These are phyloP conservation scores for Mycosphaerella sp. DNA, from an alignment of 2,329 filamentous ascomycete genomes.

Conservation along the genomic window DNA sequence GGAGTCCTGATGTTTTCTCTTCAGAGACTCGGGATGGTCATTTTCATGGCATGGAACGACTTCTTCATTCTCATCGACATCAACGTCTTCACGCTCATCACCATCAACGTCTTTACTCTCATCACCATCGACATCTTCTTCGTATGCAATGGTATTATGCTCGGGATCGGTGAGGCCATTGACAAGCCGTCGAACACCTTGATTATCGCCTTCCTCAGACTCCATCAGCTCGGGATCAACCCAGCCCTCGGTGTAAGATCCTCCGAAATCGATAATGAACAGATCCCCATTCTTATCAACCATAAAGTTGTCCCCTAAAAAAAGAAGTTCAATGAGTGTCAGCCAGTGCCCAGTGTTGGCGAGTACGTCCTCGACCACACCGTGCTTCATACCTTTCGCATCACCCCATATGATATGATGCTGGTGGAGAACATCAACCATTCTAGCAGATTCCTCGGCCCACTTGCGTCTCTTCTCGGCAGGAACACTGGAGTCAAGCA, in stretches of 20 bases:
- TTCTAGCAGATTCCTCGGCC: conserved; percentile 28
- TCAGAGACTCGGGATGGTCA: conserved; percentile 1
- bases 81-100: no score
- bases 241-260: conserved; percentile 36
- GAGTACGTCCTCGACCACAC: not conserved
- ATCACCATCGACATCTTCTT: conserved; percentile 7
- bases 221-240: conserved; percentile 33
- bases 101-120: not conserved
- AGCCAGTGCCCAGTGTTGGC: no score
- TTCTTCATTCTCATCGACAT: not conserved
- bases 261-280: conserved; percentile 39
- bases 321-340: not conserved
- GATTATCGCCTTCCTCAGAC: conserved; percentile 33
- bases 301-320: conserved; percentile 35
- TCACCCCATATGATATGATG: conserved; percentile 36
- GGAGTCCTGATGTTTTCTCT: conserved; percentile 6
- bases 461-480: conserved; percentile 30
- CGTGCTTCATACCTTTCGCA: conserved; percentile 28
- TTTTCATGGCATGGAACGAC: conserved; percentile 3
- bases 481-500: conserved; percentile 29
- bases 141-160: conserved; percentile 13
- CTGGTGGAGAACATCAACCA: conserved; percentile 31
- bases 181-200: conserved; percentile 29
- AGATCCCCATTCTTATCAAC: conserved; percentile 33
- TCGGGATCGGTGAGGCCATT: conserved; percentile 29